Base-by-base conservation (phyloP, 164 flowering plant genomes). In the Litsea cubeba region DNA sequence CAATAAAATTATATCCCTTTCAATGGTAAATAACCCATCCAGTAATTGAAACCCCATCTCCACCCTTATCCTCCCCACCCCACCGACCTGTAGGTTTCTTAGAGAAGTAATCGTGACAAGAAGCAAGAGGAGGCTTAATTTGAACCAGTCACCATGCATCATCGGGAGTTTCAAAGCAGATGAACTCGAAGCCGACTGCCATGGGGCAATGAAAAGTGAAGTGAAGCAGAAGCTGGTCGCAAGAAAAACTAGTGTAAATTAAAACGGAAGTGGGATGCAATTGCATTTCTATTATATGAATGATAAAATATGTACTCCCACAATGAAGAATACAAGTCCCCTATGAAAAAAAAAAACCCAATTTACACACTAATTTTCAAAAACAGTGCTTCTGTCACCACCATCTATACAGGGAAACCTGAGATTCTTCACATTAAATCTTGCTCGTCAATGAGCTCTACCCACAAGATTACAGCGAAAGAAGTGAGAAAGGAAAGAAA, bases 401-500 rank as follows among this genome's bases (percentile, higher is more conserved):
- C 80, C 81, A 81, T 71, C 88, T 85, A 86, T 87, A 87, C 88
- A 86, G 77, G 76, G 82, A 76, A 68, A 32, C 71, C 49, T 64
- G 18, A 32, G 62, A 54, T 54, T 50, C 62, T 73, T 75, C 72
- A 67, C 82, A 78, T 74, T 46, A 69, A 77, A 72, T 50, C 76
- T 75, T 80, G 64, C 66, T 69, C 15, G 58, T 67, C 64, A 12
- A 71, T 72, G 80, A 79, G 74, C 78, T 81, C 76, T 49, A 68
- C 82, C 70, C 72, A 72, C 10, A 17, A 7, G n/a, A 69, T 62
- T 50, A 63, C 63, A 62, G 15, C 57, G 18, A 64, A 40, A 72
- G 65, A 62, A 50, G 57, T 63, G 67, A 25, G 69, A 64, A 50
- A 49, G 17, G 32, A 10, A 25, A 63, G 28, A 63, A 63, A 23